phyloP scores from a whole-genome alignment of 768 basidiomycete genomes.

The Phallus indusiatus region DNA sequence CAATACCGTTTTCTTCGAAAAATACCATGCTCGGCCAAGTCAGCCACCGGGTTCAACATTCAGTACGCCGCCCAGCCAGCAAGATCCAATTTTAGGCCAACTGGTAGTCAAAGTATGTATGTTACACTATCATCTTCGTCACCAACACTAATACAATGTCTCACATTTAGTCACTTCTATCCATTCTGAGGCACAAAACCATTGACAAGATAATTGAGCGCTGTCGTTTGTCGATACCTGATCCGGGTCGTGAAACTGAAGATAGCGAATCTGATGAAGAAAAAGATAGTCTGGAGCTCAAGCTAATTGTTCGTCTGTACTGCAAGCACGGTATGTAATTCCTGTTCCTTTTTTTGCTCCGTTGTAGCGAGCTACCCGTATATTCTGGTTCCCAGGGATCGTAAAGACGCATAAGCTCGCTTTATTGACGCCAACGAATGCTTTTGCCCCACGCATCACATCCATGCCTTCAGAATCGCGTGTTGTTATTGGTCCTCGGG shows the following conservation, averaged over 20 bases:
- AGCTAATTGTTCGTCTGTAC: constrained; percentile 59
- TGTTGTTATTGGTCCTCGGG: constrained; percentile 62
- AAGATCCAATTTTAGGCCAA: constrained; percentile 45
- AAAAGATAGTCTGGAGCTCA: constrained; percentile 50
- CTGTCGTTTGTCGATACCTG: constrained; percentile 64
- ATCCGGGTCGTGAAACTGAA: constrained; percentile 27
- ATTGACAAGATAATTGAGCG: constrained; percentile 70
- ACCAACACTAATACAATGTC: neutral
- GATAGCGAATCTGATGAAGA: constrained; percentile 30
- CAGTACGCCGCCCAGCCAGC: constrained; percentile 25
- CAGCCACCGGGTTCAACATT: constrained; percentile 13
- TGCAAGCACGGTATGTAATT: constrained; percentile 73
- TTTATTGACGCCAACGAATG: constrained; percentile 45
- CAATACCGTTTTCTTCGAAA: constrained; percentile 57
- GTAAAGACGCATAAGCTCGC: constrained; percentile 73
- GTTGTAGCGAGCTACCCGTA: neutral
- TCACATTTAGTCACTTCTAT: constrained; percentile 47
- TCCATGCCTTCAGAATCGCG: constrained; percentile 50
- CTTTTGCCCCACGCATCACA: constrained; percentile 59
- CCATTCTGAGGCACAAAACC: constrained; percentile 63
- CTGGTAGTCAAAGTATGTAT: constrained; percentile 53
- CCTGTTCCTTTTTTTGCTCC: neutral
- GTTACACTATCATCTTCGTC: neutral
- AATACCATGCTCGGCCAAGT: constrained; percentile 37
- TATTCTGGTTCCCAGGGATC: constrained; percentile 39